Percentiles rank a stretch among this genome's conserved stretches.
Evolutionary conservation across 768 basidiomycete genomes (phyloP).

Genomic region (Strobilomyces dryophilus): DNA sequence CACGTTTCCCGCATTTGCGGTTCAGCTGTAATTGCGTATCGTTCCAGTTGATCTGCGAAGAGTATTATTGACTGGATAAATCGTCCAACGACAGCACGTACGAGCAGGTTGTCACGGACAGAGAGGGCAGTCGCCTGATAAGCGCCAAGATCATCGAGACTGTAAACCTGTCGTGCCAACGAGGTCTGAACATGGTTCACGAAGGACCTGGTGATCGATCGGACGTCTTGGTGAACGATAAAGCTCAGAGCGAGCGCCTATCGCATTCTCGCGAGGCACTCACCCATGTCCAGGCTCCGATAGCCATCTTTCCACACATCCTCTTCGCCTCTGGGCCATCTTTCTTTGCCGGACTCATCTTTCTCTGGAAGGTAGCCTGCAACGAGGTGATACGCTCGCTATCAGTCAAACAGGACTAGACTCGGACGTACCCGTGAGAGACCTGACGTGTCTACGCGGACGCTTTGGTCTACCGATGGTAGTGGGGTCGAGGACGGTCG

Average conservation of each 20-base stretch:
- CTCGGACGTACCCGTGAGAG: conserved; percentile 51
- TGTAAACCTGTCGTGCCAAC: conserved; percentile 87
- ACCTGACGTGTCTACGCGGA: conserved; percentile 60
- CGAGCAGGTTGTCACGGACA: conserved; percentile 83
- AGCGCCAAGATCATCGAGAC: conserved; percentile 79
- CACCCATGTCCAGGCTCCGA: conserved; percentile 56
- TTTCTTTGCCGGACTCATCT: conserved; percentile 73
- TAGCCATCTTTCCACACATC: conserved; percentile 63
- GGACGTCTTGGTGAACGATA: conserved; percentile 41
- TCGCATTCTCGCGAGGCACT: not conserved
- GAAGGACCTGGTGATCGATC: conserved; percentile 65
- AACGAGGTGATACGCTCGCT: not conserved
- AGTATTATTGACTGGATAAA: not conserved
- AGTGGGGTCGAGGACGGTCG: conserved; percentile 60
- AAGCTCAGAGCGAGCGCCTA: not conserved
- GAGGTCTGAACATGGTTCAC: conserved; percentile 86
- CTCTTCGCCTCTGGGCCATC: conserved; percentile 83
- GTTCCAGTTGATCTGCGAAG: conserved; percentile 73
- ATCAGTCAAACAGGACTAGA: not conserved
- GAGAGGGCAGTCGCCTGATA: conserved; percentile 91
- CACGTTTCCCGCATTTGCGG: conserved; percentile 81
- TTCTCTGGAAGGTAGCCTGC: conserved; percentile 76
- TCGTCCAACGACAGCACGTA: conserved; percentile 29
- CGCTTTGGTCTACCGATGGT: conserved; percentile 57
- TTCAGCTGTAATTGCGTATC: conserved; percentile 73